Percentiles rank a stretch among this genome's conserved stretches.
Evolutionary conservation across 2,329 filamentous ascomycete species (phyloP).

Genomic region (Exserohilum rostratum): DNA sequence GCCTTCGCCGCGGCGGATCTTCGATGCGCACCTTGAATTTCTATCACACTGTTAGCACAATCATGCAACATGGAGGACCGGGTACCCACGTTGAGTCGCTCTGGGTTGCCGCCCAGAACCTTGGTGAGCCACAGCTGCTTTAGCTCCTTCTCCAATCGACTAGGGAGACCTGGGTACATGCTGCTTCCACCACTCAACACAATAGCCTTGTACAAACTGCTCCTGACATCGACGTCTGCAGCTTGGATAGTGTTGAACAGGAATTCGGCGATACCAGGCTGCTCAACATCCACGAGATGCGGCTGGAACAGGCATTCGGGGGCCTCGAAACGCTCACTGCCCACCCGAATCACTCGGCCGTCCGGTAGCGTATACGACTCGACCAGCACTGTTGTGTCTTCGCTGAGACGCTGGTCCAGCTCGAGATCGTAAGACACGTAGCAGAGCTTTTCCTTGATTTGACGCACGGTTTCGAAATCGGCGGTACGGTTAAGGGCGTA

Average conservation of each 20-base stretch:
- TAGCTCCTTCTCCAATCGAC: slow-evolving; percentile 93
- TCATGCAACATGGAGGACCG: slow-evolving; percentile 6
- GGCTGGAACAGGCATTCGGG: slow-evolving; percentile 99
- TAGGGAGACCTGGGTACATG: slow-evolving; percentile 98
- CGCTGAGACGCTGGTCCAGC: slow-evolving; percentile 91
- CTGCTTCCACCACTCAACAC: slow-evolving; percentile 95
- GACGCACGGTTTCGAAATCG: slow-evolving; percentile 96
- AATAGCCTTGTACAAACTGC: slow-evolving; percentile 94
- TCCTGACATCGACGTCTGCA: slow-evolving; percentile 92
- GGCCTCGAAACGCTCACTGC: slow-evolving; percentile 96
- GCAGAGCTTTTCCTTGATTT: slow-evolving; percentile 99
- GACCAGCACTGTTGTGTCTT: slow-evolving; percentile 95
- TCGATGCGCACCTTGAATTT: slow-evolving; percentile 99
- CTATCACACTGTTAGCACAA: slow-evolving; percentile 49
- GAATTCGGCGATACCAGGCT: slow-evolving; percentile 95
- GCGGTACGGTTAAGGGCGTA: slow-evolving; percentile 98
- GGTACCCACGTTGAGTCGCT: slow-evolving; percentile 72
- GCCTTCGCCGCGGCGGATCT: slow-evolving; percentile 90
- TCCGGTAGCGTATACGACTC: slow-evolving; percentile 98
- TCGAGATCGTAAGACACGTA: slow-evolving; percentile 98
- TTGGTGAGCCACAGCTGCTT: slow-evolving; percentile 98
- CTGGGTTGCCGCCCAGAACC: slow-evolving; percentile 87
- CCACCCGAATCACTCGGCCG: slow-evolving; percentile 92
- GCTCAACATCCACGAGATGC: slow-evolving; percentile 95
- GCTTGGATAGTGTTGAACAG: slow-evolving; percentile 98